Evolutionary conservation across 1,139 yeast genomes (phyloP), one percentile per base, ranked within the genome.

Genomic region (Wickerhamomyces sp.): DNA sequence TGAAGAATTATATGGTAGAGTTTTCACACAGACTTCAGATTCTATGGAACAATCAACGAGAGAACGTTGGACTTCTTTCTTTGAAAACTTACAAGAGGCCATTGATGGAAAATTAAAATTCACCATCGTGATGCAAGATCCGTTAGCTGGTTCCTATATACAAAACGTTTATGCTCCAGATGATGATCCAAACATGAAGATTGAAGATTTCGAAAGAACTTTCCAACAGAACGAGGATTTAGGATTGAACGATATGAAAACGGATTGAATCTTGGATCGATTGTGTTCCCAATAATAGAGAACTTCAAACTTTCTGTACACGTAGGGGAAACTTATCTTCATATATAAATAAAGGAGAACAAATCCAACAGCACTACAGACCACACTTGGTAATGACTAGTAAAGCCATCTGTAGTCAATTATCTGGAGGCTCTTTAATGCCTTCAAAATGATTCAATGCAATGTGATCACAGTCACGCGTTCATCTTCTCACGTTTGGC

Each of bases 111-210:
- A 84, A 46, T 68, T 77, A 37, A 81, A 83, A 33, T 89, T 93
- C 62, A 89, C 96, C 4, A 72, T 93, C 28, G 59, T 75, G 26
- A 83, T 93, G 94, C 87, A 78, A 45, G 99, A 93, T 62, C 98
- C 99, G 7, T 65, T 91, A 55, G 96, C 96, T 16, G 80, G 95
- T 6, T 87, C 96, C 0, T 93, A 93, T 55, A 83, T 93, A 46
- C 99, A 93, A 64, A 93, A 93, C 57, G 94, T 89, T 10, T 93
- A 88, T 56, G 99, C 99, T 23, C 99, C 99, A 16, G 99, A 93
- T 60, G 75, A 75, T 29, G 98, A 93, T 64, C 99, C 99, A 47
- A 87, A 89, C 58, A 91, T 93, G 97, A 70, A 60, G 25, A 74
- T 85, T 45, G 96, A 83, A 61, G 96, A 89, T 42, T 86, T 78